These are phyloP conservation scores for Grosmannia huntii DNA, from an alignment of 2,329 filamentous ascomycete genomes.

Conservation along the genomic window DNA sequence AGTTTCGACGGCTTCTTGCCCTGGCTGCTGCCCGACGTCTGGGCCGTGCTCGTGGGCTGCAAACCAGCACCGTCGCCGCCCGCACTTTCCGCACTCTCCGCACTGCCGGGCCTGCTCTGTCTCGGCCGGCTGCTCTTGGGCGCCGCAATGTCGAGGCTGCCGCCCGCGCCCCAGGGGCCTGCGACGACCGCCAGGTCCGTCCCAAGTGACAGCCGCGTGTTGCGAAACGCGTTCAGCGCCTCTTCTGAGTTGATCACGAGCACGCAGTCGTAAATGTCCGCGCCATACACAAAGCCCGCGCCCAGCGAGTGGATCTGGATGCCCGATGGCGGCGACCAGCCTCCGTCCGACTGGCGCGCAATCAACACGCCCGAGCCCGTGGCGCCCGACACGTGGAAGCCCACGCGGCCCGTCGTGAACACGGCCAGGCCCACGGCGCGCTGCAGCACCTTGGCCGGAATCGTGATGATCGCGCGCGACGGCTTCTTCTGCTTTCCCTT, in stretches of 20 bases:
- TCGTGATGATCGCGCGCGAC: conserved; percentile 36
- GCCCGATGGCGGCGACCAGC: conserved; percentile 68
- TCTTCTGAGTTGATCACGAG: conserved; percentile 71
- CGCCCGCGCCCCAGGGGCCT: conserved; percentile 56
- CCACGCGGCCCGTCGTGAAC: conserved; percentile 52
- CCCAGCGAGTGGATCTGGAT: conserved; percentile 73
- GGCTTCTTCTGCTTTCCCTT: conserved; percentile 12
- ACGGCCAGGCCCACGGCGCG: conserved; percentile 58
- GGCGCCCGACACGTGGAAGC: conserved; percentile 41
- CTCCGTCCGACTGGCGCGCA: conserved; percentile 40
- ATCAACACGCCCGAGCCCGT: conserved; percentile 47
- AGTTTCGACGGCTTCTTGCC: too few species aligned
- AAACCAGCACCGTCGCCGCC: conserved; percentile 11
- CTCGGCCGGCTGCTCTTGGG: conserved; percentile 13
- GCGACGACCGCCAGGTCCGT: conserved; percentile 67
- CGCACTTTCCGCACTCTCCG: conserved; percentile 10
- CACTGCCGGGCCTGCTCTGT: conserved; percentile 11
- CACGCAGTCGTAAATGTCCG: conserved; percentile 84
- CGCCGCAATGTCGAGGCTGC: conserved; percentile 49
- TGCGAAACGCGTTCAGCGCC: conserved; percentile 65
- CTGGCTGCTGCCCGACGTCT: too few species aligned
- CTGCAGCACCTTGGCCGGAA: conserved; percentile 46
- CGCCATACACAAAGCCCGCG: conserved; percentile 65
- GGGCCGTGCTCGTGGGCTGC: too few species aligned
- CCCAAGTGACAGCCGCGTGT: conserved; percentile 62